Base-by-base conservation (phyloP, 108 stramenopile species). In the Skeletonema costatum region DNA sequence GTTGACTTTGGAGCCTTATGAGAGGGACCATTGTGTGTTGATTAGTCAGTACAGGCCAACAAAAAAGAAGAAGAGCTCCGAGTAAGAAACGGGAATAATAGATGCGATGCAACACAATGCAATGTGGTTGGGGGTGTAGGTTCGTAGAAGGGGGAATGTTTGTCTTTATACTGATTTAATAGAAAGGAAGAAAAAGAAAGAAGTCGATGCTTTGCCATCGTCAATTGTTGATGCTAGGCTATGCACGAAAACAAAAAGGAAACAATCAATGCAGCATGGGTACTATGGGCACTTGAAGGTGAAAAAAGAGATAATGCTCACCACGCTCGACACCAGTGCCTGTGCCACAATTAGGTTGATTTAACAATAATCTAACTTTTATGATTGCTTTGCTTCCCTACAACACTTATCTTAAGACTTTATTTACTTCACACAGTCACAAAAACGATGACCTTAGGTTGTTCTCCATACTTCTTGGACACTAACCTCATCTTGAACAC, bases 1-100 rank as follows among this genome's bases (percentile, higher is more conserved):
- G 87, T 83, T 99, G 65, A 99, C 99, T 53, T 93, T 99, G 63
- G 99, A 99, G 82, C 99, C 99, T 13, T 99, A 98, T 81, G 99
- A 99, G 87, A 92, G 99, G 75, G 99, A 99, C 80, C 99, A 99
- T 84, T 98, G 97, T 42, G 96, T 99, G 17, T 93, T 99, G 30
- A 98, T 99, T 74, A 94, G 93, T 62, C 86, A 93, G 74, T 99
- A 99, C 94, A 85, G 99, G 62, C 97, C 97, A 61, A 87, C 67
- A 32, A 93, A 94, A 80, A 96, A 96, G 87, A 91, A 91, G 76
- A 82, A 86, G 73, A 88, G 74, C 46, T 50, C 73, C 17, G 73
- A 85, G 17, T 65, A 64, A 56, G 39, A 41, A 41, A 41, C 11
- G 39, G 2, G 39, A 12, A 41, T 12, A 51, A 19, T 19, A 51